Percentiles rank a stretch among this genome's conserved stretches.
Conservation (phyloP, 306 rosid genomes). For the Pterocarpus macrocarpus region DNA sequence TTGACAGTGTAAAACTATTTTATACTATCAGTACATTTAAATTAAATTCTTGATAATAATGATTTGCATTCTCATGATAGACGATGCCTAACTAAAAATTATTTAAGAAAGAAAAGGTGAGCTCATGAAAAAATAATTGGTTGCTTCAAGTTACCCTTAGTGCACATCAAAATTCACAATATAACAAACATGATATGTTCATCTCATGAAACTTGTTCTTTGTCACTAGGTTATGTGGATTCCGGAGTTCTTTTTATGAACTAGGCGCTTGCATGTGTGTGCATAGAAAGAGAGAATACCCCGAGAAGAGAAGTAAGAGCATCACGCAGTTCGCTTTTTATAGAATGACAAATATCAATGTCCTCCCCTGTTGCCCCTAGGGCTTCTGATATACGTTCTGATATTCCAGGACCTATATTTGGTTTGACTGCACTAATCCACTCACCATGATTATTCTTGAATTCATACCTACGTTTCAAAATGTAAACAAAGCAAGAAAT, state of each 20-base stretch:
- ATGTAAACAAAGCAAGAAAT: constrained; percentile 3
- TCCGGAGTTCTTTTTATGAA: background rate
- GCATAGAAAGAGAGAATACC: constrained; percentile 54
- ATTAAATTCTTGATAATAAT: too few relatives aligned
- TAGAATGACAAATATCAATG: constrained; percentile 54
- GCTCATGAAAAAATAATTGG: too few relatives aligned
- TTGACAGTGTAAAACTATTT: too few relatives aligned
- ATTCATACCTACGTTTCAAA: constrained; percentile 67
- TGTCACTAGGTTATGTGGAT: too few relatives aligned
- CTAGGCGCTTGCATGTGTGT: background rate
- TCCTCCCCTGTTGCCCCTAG: constrained; percentile 63
- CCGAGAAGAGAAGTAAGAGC: constrained; percentile 86
- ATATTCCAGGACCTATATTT: constrained; percentile 80
- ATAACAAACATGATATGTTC: too few relatives aligned
- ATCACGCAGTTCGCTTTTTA: constrained; percentile 67
- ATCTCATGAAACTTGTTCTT: too few relatives aligned
- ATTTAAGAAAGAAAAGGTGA: too few relatives aligned
- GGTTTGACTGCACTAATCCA: constrained; percentile 80
- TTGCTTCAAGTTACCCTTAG: too few relatives aligned
- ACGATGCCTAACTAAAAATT: too few relatives aligned
- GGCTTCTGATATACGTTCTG: constrained; percentile 76
- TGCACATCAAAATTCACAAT: too few relatives aligned
- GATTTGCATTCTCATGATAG: background rate
- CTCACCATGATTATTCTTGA: constrained; percentile 85
- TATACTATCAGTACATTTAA: too few relatives aligned